These are phyloP conservation scores for Emmonsiellopsis sp. DNA, from an alignment of 2,329 filamentous ascomycete genomes.

Conservation along the genomic window DNA sequence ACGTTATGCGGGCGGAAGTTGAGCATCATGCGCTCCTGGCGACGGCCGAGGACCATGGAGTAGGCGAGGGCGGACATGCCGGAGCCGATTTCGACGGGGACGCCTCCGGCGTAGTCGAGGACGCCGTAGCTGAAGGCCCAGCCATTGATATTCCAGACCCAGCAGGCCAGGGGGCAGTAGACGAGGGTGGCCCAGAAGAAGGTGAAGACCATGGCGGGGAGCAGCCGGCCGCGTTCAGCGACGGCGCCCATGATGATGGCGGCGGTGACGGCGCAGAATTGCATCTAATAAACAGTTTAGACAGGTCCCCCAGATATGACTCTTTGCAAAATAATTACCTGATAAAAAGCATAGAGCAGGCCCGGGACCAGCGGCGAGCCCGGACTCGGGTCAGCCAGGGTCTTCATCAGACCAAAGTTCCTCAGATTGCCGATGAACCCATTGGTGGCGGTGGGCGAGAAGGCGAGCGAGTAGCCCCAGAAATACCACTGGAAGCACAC, in stretches of 20 bases:
- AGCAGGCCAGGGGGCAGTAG: slow-evolving; percentile 94
- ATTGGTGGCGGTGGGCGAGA: slow-evolving; percentile 71
- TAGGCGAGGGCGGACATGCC: slow-evolving; percentile 90
- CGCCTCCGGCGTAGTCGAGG: slow-evolving; percentile 91
- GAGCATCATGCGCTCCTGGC: slow-evolving; percentile 99
- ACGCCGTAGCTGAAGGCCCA: slow-evolving; percentile 90
- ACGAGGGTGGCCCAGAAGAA: slow-evolving; percentile 97
- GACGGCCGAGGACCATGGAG: slow-evolving; percentile 87
- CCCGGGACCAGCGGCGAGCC: slow-evolving; percentile 83
- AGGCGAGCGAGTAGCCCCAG: slow-evolving; percentile 95
- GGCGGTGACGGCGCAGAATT: slow-evolving; percentile 90
- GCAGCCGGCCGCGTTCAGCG: slow-evolving; percentile 83
- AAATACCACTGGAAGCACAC: slow-evolving; percentile 99
- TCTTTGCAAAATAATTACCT: slow-evolving; percentile 43
- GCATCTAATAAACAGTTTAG: slow-evolving; percentile 54
- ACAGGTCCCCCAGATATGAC: background rate
- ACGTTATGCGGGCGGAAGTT: slow-evolving; percentile 99
- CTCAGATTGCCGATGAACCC: slow-evolving; percentile 85
- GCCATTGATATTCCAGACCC: slow-evolving; percentile 91
- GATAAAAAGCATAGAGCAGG: slow-evolving; percentile 89
- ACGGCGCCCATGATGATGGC: slow-evolving; percentile 88
- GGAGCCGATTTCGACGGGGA: slow-evolving; percentile 93
- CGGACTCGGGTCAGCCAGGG: slow-evolving; percentile 72
- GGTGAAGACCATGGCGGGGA: slow-evolving; percentile 89
- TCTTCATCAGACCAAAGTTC: slow-evolving; percentile 82